These are phyloP conservation scores for Botrytis cinerea DNA, from an alignment of 2,329 filamentous ascomycete genomes.

Conservation along the genomic window DNA sequence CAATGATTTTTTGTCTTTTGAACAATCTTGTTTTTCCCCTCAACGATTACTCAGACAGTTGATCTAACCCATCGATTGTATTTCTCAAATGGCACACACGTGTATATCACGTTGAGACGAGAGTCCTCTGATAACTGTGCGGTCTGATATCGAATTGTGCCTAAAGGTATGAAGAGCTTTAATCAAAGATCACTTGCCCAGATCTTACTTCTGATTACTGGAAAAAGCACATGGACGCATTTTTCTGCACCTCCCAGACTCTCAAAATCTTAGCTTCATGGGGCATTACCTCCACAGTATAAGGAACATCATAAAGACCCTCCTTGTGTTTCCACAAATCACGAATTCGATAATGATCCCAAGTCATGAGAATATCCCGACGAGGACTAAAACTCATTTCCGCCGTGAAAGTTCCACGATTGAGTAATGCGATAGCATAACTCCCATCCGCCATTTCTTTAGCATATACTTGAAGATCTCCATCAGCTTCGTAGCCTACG, in stretches of 20 bases:
- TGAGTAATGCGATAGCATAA: slow-evolving; percentile 32
- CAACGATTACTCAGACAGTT: not conserved
- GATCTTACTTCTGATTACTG: not conserved
- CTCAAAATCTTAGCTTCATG: slow-evolving; percentile 33
- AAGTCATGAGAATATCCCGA: slow-evolving; percentile 29
- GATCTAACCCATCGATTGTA: no score
- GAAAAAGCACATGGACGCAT: slow-evolving; percentile 25
- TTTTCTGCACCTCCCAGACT: slow-evolving; percentile 24
- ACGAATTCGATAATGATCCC: slow-evolving; percentile 30
- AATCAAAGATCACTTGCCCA: not conserved
- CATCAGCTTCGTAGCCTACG: slow-evolving; percentile 22
- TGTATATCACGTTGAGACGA: not conserved
- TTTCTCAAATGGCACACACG: not conserved
- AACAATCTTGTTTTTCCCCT: not conserved
- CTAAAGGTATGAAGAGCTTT: not conserved
- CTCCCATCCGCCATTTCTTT: slow-evolving; percentile 32
- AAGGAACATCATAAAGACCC: slow-evolving; percentile 32
- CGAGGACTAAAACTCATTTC: slow-evolving; percentile 32
- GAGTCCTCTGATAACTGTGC: not conserved
- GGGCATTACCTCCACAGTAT: slow-evolving; percentile 31
- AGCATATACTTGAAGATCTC: slow-evolving; percentile 30
- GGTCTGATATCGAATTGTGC: not conserved
- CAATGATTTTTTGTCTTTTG: not conserved
- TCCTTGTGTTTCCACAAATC: slow-evolving; percentile 35
- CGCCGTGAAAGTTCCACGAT: slow-evolving; percentile 29